phyloP scores from a whole-genome alignment of 1,284 basidiomycete genomes.

The Tylopilus sp. region DNA sequence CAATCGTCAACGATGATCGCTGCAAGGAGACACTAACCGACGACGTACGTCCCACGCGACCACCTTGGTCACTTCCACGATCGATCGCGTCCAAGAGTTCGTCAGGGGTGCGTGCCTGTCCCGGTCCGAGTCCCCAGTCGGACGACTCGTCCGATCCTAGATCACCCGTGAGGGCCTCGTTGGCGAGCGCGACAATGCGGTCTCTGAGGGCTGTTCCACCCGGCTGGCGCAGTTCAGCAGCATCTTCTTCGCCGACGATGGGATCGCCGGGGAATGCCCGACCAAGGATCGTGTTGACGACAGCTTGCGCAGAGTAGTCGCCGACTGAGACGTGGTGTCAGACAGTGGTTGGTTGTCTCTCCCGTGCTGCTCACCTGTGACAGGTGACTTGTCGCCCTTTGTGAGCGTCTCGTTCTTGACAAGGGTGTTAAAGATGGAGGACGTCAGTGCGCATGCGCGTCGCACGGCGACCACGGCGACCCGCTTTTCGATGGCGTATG shows the following conservation, averaged over 20 bases:
- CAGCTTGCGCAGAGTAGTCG: constrained; percentile 91
- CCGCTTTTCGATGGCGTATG: constrained; percentile 65
- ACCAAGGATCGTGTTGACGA: constrained; percentile 84
- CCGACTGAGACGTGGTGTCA: constrained; percentile 67
- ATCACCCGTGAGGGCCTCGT: constrained; percentile 77
- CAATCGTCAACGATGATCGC: constrained; percentile 4
- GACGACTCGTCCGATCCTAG: constrained; percentile 62
- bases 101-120: constrained; percentile 57
- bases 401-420: constrained; percentile 90
- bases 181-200: constrained; percentile 87
- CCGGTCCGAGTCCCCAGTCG: constrained; percentile 76
- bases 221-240: constrained; percentile 77
- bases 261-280: constrained; percentile 87
- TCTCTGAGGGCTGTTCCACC: constrained; percentile 65
- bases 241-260: constrained; percentile 97
- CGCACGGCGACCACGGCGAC: constrained; percentile 93
- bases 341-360: background rate
- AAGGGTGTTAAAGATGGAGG: constrained; percentile 90
- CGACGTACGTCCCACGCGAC: constrained; percentile 80
- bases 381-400: constrained; percentile 96
- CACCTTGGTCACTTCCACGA: constrained; percentile 85
- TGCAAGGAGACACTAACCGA: background rate
- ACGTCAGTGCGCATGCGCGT: constrained; percentile 87
- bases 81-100: constrained; percentile 90
- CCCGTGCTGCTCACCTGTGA: constrained; percentile 75